Percentiles rank a stretch among this genome's conserved stretches.
phyloP scores from a whole-genome alignment of 2,329 filamentous ascomycete species.

The Stromatinia cepivora region DNA sequence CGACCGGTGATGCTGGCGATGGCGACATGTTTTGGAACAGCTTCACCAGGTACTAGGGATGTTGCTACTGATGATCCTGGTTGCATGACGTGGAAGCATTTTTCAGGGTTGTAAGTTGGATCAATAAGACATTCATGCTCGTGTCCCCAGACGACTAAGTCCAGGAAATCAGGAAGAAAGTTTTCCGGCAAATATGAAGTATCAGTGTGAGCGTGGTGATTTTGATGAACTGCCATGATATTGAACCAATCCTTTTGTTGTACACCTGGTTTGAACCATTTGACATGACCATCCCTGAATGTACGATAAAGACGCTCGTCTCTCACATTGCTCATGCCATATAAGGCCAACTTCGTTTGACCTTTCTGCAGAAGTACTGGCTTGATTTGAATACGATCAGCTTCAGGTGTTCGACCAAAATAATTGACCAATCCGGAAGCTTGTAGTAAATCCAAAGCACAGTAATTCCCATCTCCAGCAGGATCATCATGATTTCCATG shows the following conservation, averaged over 20 bases:
- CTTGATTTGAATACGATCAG: constrained; percentile 90
- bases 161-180: constrained; percentile 86
- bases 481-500: constrained; percentile 98
- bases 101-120: constrained; percentile 79
- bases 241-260: constrained; percentile 95
- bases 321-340: constrained; percentile 92
- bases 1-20: constrained; percentile 82
- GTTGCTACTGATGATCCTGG: constrained; percentile 95
- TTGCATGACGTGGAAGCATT: constrained; percentile 93
- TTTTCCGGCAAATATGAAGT: constrained; percentile 94
- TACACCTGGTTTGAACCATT: constrained; percentile 81
- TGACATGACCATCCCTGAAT: constrained; percentile 89
- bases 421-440: constrained; percentile 93
- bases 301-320: constrained; percentile 94
- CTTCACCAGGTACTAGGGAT: constrained; percentile 85
- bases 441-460: constrained; percentile 87
- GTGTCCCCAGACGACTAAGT: constrained; percentile 94
- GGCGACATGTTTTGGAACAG: constrained; percentile 86
- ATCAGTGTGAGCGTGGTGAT: constrained; percentile 87
- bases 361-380: constrained; percentile 93
- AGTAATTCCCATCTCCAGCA: constrained; percentile 90
- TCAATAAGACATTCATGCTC: constrained; percentile 96
- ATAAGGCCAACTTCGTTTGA: constrained; percentile 85
- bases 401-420: constrained; percentile 87
- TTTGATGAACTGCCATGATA: constrained; percentile 91